Evolutionary conservation across 176 grass and related monocot genomes (phyloP).

Genomic region (Elaeis guineensis): DNA sequence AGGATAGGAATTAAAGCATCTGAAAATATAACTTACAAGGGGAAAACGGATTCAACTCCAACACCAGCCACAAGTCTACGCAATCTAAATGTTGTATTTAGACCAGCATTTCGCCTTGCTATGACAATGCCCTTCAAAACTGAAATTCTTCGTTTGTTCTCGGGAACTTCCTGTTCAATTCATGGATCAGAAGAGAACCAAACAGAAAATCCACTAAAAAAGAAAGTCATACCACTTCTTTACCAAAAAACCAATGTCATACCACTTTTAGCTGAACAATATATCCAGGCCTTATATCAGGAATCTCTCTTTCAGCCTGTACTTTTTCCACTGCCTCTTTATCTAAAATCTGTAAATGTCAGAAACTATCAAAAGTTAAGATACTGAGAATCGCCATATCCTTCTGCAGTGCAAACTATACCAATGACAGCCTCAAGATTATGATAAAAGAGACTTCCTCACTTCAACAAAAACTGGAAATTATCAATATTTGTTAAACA

Average conservation of each 20-base stretch:
- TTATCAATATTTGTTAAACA: no score
- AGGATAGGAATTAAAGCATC: slow-evolving; percentile 5
- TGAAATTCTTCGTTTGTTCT: slow-evolving; percentile 74
- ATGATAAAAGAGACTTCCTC: no score
- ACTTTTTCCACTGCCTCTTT: slow-evolving; percentile 76
- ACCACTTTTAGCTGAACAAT: slow-evolving; percentile 80
- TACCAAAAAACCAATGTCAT: background rate
- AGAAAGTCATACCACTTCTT: slow-evolving; percentile 26
- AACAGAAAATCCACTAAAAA: background rate
- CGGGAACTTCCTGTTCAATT: slow-evolving; percentile 80
- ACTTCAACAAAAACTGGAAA: no score
- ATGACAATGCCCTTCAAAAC: slow-evolving; percentile 83
- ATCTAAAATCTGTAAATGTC: slow-evolving; percentile 62
- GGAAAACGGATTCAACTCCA: slow-evolving; percentile 73
- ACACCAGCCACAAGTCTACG: slow-evolving; percentile 73
- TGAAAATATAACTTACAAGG: slow-evolving; percentile 55
- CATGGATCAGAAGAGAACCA: slow-evolving; percentile 1
- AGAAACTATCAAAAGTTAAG: background rate
- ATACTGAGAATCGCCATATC: no score
- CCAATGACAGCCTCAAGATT: no score
- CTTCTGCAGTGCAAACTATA: no score
- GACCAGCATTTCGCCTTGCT: slow-evolving; percentile 75
- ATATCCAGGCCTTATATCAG: slow-evolving; percentile 72
- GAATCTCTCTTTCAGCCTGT: slow-evolving; percentile 35
- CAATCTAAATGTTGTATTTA: slow-evolving; percentile 79